phyloP scores from a whole-genome alignment of 306 rosid species.

The Urtica urens region DNA sequence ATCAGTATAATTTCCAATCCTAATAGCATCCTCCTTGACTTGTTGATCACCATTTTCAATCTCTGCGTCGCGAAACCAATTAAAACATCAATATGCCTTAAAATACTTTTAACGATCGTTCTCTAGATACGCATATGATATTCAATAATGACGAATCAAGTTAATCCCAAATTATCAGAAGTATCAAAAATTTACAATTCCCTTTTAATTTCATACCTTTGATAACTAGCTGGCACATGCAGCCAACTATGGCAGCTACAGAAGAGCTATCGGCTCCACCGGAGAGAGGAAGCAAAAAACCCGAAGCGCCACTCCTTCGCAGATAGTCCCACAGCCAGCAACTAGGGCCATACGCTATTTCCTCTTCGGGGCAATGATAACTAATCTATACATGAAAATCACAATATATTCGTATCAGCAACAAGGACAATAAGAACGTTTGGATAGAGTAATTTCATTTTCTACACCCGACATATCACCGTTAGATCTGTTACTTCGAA shows the following conservation, averaged over 20 bases:
- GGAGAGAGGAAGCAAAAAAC: slow-evolving; percentile 95
- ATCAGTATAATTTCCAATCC: slow-evolving; percentile 78
- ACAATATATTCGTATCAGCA: slow-evolving; percentile 13
- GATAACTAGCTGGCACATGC: slow-evolving; percentile 94
- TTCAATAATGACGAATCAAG: too few relatives aligned
- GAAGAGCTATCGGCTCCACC: slow-evolving; percentile 99
- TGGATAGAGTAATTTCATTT: too few relatives aligned
- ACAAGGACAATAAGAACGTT: too few relatives aligned
- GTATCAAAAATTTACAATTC: neutral
- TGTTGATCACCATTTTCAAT: slow-evolving; percentile 80
- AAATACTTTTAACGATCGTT: too few relatives aligned
- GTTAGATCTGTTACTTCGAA: too few relatives aligned
- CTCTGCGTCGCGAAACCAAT: slow-evolving; percentile 30
- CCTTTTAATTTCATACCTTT: slow-evolving; percentile 58
- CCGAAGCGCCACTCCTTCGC: slow-evolving; percentile 97
- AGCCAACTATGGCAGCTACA: slow-evolving; percentile 93
- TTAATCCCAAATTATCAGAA: too few relatives aligned
- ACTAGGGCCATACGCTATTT: slow-evolving; percentile 95
- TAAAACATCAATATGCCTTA: neutral
- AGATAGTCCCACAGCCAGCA: slow-evolving; percentile 99
- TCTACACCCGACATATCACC: too few relatives aligned
- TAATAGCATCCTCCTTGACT: slow-evolving; percentile 82
- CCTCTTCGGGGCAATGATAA: slow-evolving; percentile 87
- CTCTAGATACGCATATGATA: too few relatives aligned
- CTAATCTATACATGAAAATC: slow-evolving; percentile 41